phyloP scores from a whole-genome alignment of 805 yeast species.

The Candida orba region DNA sequence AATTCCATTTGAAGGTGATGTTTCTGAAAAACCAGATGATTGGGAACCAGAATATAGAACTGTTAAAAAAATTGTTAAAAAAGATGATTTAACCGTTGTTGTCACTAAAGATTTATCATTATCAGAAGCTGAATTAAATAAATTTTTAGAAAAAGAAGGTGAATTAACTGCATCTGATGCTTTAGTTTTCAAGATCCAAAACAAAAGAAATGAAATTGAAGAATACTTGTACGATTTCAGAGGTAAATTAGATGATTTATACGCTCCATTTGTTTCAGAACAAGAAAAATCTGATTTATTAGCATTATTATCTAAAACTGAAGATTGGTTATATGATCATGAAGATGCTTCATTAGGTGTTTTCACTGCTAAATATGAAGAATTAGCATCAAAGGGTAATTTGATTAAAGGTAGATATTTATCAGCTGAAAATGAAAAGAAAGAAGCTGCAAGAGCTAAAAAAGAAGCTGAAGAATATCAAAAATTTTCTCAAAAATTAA shows the following conservation, averaged over 20 bases:
- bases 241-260: conserved; percentile 91
- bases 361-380: conserved; percentile 97
- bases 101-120: conserved; percentile 56
- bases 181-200: conserved; percentile 97
- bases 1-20: conserved; percentile 55
- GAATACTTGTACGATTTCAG: conserved; percentile 97
- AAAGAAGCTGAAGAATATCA: conserved; percentile 72
- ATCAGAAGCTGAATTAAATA: conserved; percentile 46
- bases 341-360: conserved; percentile 94
- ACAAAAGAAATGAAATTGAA: conserved; percentile 95
- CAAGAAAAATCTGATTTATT: conserved; percentile 79
- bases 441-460: conserved; percentile 79
- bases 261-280: conserved; percentile 80
- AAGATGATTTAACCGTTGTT: conserved; percentile 60
- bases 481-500: conserved; percentile 27
- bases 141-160: conserved; percentile 74
- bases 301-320: conserved; percentile 73
- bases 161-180: conserved; percentile 85
- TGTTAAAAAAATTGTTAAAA: conserved; percentile 91
- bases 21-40: conserved; percentile 67
- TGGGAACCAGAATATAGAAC: conserved; percentile 81
- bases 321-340: conserved; percentile 98
- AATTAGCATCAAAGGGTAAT: conserved; percentile 91
- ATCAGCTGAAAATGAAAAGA: conserved; percentile 91
- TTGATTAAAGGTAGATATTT: conserved; percentile 91